These are phyloP conservation scores for Botrytis cinerea DNA, from an alignment of 2,329 filamentous ascomycete species.

Conservation along the genomic window DNA sequence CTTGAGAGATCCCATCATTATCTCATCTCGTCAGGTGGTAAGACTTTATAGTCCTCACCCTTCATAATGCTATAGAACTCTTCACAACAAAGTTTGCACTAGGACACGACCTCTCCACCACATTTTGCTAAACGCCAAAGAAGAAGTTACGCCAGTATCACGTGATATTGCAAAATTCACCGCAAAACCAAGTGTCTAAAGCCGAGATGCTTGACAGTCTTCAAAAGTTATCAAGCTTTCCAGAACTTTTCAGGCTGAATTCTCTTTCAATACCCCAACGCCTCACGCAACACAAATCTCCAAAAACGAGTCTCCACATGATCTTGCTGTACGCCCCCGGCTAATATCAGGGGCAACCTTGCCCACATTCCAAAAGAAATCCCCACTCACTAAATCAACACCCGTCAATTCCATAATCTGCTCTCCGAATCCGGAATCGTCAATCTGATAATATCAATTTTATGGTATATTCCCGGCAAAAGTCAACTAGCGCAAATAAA, in stretches of 20 bases:
- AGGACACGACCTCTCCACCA: neutral
- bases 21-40: neutral
- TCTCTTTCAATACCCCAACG: neutral
- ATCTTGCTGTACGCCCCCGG: neutral
- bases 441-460: conserved; percentile 11
- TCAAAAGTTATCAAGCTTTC: neutral
- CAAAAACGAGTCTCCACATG: neutral
- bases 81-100: neutral
- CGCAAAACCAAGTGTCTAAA: neutral
- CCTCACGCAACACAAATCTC: neutral
- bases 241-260: neutral
- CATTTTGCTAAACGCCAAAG: neutral
- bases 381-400: conserved; percentile 24
- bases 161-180: neutral
- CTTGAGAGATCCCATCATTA: neutral
- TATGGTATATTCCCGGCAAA: neutral
- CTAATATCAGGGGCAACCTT: conserved; percentile 2
- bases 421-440: neutral
- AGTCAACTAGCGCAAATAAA: neutral
- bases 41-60: neutral
- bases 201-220: neutral
- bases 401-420: neutral
- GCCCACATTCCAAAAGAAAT: neutral
- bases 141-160: neutral
- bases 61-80: neutral